Conservation (phyloP, 352 stramenopile species). For the Pilasporangium apinafurcum region DNA sequence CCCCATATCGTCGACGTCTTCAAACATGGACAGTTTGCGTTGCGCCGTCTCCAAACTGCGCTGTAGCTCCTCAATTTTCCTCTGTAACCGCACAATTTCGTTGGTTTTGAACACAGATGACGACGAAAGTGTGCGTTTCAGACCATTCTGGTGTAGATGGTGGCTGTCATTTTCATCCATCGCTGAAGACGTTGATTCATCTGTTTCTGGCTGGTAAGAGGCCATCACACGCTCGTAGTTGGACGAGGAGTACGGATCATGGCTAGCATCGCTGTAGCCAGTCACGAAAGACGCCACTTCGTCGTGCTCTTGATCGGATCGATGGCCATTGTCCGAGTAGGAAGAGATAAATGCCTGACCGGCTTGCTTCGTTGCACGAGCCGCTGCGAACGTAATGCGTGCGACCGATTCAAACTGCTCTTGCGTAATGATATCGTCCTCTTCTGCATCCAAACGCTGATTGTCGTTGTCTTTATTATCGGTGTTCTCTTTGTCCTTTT, state of each 20-base stretch:
- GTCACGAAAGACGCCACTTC: conserved; percentile 14
- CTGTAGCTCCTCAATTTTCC: conserved; percentile 59
- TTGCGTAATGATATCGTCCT: conserved; percentile 23
- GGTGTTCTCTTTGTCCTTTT: background rate
- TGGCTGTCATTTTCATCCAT: conserved; percentile 20
- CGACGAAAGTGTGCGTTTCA: conserved; percentile 7
- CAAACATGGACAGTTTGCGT: conserved; percentile 52
- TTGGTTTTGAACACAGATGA: conserved; percentile 14
- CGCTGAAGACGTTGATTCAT: too few species aligned
- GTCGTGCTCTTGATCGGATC: conserved; percentile 13
- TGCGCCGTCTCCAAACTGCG: conserved; percentile 51
- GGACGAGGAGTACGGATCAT: conserved; percentile 44
- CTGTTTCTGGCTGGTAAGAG: conserved; percentile 8
- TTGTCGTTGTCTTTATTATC: background rate
- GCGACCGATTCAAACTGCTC: conserved; percentile 55
- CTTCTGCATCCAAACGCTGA: conserved; percentile 3
- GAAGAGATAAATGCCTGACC: conserved; percentile 53
- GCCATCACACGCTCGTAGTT: conserved; percentile 70
- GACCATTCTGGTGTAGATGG: conserved; percentile 1
- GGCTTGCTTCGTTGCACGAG: conserved; percentile 39
- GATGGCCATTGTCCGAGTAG: conserved; percentile 23
- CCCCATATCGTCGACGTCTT: conserved; percentile 44
- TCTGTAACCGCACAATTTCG: conserved; percentile 46
- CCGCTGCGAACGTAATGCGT: conserved; percentile 60
- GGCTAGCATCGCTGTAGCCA: conserved; percentile 29